phyloP scores from a whole-genome alignment of 2,329 filamentous ascomycete genomes.

The Alternaria gaisen region DNA sequence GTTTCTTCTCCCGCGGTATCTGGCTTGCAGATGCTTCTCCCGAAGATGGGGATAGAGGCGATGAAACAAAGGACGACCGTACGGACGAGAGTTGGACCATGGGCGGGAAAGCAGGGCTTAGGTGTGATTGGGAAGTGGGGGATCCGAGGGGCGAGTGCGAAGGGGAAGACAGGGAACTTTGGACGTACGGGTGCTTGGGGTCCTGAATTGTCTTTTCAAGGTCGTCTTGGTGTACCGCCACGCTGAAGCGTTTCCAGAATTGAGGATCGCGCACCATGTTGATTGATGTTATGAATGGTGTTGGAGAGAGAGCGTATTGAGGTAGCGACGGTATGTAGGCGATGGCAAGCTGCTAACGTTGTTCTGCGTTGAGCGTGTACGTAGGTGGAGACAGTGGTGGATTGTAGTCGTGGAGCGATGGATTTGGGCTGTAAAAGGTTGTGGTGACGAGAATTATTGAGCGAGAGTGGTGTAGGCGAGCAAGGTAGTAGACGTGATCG shows the following conservation, averaged over 20 bases:
- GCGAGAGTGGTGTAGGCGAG: background rate
- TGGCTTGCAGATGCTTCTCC: background rate
- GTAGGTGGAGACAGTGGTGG: conserved; percentile 1
- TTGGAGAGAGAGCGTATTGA: conserved; percentile 1
- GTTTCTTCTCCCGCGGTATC: background rate
- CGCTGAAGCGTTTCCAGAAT: conserved; percentile 69
- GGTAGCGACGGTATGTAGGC: background rate
- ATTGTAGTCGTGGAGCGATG: background rate
- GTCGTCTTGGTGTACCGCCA: conserved; percentile 66
- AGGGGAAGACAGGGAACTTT: conserved; percentile 25
- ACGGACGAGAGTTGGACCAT: conserved; percentile 8
- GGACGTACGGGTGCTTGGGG: conserved; percentile 53
- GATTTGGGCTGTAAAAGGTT: background rate
- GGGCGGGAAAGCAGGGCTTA: conserved; percentile 18
- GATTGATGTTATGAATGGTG: background rate
- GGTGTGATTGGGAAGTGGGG: conserved; percentile 31
- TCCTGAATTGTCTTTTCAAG: conserved; percentile 45
- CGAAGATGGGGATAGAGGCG: background rate
- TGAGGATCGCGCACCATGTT: conserved; percentile 64
- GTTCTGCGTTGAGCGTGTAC: background rate
- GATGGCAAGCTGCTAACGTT: background rate
- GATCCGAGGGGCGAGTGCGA: conserved; percentile 26
- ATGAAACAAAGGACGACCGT: background rate
- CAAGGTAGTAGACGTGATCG: background rate
- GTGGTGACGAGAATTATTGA: conserved; percentile 2